These are phyloP conservation scores for Ceratobasidium sp. DNA, from an alignment of 1,284 basidiomycete genomes.

Conservation along the genomic window DNA sequence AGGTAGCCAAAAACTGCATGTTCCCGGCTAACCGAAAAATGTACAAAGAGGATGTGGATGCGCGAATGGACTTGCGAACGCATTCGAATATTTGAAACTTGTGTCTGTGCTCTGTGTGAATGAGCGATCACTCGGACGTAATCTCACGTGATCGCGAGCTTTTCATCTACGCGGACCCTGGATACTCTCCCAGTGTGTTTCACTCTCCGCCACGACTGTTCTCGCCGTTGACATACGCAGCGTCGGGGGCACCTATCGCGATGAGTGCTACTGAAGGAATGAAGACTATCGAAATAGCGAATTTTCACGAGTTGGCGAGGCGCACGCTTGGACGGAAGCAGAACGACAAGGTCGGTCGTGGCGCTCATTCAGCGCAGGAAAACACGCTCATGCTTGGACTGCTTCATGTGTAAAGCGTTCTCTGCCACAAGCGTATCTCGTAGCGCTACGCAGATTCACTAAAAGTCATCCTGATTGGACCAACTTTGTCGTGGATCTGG, in stretches of 20 bases:
- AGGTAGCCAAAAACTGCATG: no score
- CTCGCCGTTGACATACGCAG: neutral
- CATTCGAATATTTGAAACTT: no score
- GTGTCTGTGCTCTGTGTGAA: neutral
- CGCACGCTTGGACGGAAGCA: conserved; percentile 37
- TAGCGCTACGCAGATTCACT: conserved; percentile 23
- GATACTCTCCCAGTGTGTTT: neutral
- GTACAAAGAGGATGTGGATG: no score
- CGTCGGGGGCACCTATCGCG: neutral
- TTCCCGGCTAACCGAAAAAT: no score
- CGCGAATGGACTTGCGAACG: no score
- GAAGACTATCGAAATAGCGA: neutral
- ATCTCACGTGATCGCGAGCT: neutral
- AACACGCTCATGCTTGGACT: neutral
- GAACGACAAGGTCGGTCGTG: conserved; percentile 35
- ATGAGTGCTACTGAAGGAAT: neutral
- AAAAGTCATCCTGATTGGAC: conserved; percentile 27
- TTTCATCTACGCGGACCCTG: conserved; percentile 25
- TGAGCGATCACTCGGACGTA: neutral
- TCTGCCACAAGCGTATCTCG: conserved; percentile 32
- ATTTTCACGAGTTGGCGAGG: neutral
- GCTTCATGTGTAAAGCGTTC: neutral
- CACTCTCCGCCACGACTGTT: neutral
- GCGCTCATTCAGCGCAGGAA: neutral
- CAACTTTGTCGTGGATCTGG: conserved; percentile 38